Percentiles rank a stretch among this genome's conserved stretches.
These are phyloP conservation scores for Podaxis sp. DNA, from an alignment of 768 basidiomycete genomes.

Conservation along the genomic window DNA sequence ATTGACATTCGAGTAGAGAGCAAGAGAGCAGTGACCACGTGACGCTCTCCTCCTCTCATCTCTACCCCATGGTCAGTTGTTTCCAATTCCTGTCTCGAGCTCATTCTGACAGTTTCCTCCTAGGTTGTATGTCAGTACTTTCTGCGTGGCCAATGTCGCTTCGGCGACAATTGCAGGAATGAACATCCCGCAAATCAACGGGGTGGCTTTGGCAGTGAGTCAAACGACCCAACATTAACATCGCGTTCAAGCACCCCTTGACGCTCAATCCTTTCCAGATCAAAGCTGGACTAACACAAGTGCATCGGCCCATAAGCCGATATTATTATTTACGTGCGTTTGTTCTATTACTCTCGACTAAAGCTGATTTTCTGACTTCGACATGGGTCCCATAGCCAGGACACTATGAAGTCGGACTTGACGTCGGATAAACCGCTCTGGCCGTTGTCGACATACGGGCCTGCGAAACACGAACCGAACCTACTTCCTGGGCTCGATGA, in stretches of 20 bases:
- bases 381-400: slow-evolving; percentile 41
- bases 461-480: slow-evolving; percentile 71
- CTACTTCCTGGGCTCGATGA: slow-evolving; percentile 68
- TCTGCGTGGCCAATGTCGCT: slow-evolving; percentile 63
- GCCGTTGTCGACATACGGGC: slow-evolving; percentile 78
- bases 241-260: neutral
- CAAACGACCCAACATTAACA: neutral
- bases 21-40: slow-evolving; percentile 6
- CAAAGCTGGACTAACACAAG: slow-evolving; percentile 39
- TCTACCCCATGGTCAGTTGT: slow-evolving; percentile 4
- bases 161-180: slow-evolving; percentile 63
- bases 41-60: neutral
- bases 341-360: neutral
- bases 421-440: slow-evolving; percentile 73
- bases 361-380: neutral
- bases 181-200: slow-evolving; percentile 52
- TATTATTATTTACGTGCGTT: slow-evolving; percentile 41
- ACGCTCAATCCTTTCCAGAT: slow-evolving; percentile 24
- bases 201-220: slow-evolving; percentile 54
- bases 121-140: slow-evolving; percentile 65
- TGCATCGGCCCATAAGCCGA: slow-evolving; percentile 21
- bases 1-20: slow-evolving; percentile 1
- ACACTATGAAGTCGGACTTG: slow-evolving; percentile 66
- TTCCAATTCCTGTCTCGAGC: neutral
- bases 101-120: neutral